Base-by-base conservation (phyloP, 768 basidiomycete genomes). In the Dentipellis fragilis region DNA sequence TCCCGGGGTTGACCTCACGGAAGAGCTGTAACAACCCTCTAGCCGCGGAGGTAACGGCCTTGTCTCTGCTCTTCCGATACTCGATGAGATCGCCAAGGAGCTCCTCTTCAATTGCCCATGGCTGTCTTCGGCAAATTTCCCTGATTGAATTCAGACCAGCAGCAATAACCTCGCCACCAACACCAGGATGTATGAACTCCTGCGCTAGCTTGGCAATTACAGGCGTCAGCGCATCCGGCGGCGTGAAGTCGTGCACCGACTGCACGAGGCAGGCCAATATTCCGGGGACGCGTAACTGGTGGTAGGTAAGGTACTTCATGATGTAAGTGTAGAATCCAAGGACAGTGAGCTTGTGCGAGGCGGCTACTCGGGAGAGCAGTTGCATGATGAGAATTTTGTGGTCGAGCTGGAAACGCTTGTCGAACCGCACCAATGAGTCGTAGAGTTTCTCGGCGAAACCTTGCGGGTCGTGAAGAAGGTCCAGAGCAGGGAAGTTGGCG, bases 341-440 rank as follows among this genome's bases (percentile, higher is more conserved):
- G 39, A 98, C 84, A 67, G 87, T 93, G 55, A 95, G 83, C 69
- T 93, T 94, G 74, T 98, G 94, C 2, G 80, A 73, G 29, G 91
- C 91, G 83, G 93, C 93, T 37, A 97, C 87, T 49, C 96, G 85
- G 4, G 93, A 89, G 47, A 98, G 80, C 51, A 99, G 85, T 66
- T 96, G 93, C 92, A 98, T 95, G 67, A 97, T 76, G 59, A 98
- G 78, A 55, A 99, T 87, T 72, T 96, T 97, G 76, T 98, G 96
- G 63, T 97, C 94, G 56, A 98, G 80, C 35, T 91, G 89, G 67
- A 91, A 93, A n/a, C 87, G 87, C 68, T 92, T 93, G 77, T 98
- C 95, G 69, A 93, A 84, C 46, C 76, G 79, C 63, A 83, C 83
- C 42, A 99, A 73, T 52, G 80, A 78, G 62, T 93, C 87, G 66